Evolutionary conservation across 192 early-diverging fungal genomes (phyloP).

Genomic region (Haplosporangium gracile): DNA sequence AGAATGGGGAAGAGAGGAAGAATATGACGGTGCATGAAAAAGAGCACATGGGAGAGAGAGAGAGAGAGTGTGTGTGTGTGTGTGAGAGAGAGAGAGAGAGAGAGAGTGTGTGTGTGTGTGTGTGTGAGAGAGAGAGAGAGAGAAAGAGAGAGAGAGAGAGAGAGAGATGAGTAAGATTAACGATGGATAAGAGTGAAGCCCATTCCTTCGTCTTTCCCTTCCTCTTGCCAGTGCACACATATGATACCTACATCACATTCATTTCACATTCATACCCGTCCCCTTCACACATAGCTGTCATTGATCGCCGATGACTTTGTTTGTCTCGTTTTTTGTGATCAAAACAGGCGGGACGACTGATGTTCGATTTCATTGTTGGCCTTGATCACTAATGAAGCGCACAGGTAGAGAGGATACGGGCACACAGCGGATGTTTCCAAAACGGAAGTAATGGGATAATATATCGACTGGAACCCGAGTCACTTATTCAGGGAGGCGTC

Average conservation of each 20-base stretch:
- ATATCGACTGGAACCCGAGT: not conserved
- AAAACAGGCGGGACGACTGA: not conserved
- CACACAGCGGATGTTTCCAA: not conserved
- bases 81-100: too few relatives aligned
- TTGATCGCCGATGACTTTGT: not conserved
- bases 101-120: too few relatives aligned
- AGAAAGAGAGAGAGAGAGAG: too few relatives aligned
- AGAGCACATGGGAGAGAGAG: too few relatives aligned
- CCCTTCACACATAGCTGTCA: too few relatives aligned
- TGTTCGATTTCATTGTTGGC: not conserved
- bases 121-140: too few relatives aligned
- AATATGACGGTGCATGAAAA: too few relatives aligned
- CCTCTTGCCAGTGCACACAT: not conserved
- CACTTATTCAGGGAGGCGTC: not conserved
- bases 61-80: too few relatives aligned
- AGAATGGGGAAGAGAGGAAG: too few relatives aligned
- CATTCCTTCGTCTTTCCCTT: not conserved
- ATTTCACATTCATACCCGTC: not conserved
- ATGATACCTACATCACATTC: not conserved
- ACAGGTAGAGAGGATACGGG: not conserved
- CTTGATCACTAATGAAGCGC: not conserved
- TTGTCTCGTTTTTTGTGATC: not conserved
- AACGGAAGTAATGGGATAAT: not conserved
- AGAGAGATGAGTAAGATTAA: not conserved
- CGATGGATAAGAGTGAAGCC: not conserved